phyloP scores from a whole-genome alignment of 2,329 filamentous ascomycete genomes.

The Alternaria conjuncta region DNA sequence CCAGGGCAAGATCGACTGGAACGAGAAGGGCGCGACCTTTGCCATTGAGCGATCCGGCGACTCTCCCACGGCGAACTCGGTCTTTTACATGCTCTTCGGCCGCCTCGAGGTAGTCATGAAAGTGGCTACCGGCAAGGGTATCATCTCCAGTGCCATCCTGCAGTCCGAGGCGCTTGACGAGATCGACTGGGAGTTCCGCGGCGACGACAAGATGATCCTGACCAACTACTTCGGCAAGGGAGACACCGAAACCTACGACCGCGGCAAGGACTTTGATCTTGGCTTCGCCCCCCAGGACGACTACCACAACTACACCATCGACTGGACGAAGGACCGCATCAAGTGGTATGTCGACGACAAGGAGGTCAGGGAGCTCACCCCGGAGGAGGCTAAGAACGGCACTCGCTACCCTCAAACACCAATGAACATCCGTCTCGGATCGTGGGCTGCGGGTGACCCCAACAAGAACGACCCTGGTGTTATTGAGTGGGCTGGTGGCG shows the following conservation, averaged over 20 bases:
- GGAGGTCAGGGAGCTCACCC: slow-evolving; percentile 66
- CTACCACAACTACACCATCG: slow-evolving; percentile 57
- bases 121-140: slow-evolving; percentile 57
- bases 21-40: slow-evolving; percentile 71
- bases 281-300: slow-evolving; percentile 37
- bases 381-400: slow-evolving; percentile 64
- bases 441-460: slow-evolving; percentile 67
- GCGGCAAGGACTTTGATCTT: slow-evolving; percentile 47
- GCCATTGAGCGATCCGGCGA: slow-evolving; percentile 73
- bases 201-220: slow-evolving; percentile 51
- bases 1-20: slow-evolving; percentile 69
- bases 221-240: slow-evolving; percentile 64
- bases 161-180: slow-evolving; percentile 61
- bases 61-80: slow-evolving; percentile 76
- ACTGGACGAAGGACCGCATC: slow-evolving; percentile 70
- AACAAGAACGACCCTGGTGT: slow-evolving; percentile 46
- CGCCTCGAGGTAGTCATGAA: slow-evolving; percentile 57
- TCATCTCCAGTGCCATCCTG: slow-evolving; percentile 59
- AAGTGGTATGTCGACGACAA: slow-evolving; percentile 70
- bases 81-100: slow-evolving; percentile 63
- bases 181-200: slow-evolving; percentile 59
- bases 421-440: slow-evolving; percentile 73
- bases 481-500: slow-evolving; percentile 68
- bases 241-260: slow-evolving; percentile 59
- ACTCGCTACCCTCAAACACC: slow-evolving; percentile 74